Conservation (phyloP, 2,329 filamentous ascomycete genomes). For the Ilyonectria mors-panacis region DNA sequence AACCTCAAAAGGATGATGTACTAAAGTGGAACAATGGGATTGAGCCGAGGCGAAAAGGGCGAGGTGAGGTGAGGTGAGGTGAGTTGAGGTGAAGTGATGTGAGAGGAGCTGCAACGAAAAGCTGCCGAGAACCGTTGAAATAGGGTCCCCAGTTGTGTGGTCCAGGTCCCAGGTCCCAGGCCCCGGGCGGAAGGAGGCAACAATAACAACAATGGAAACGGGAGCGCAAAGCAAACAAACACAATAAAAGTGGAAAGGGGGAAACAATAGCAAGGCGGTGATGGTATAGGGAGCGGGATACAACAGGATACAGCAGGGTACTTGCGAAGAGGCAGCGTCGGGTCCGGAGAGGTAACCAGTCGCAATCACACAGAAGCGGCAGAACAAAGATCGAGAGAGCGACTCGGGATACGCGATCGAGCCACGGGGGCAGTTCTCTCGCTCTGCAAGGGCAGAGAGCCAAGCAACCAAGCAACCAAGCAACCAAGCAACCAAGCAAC, state of each 20-base stretch:
- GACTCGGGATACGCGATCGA: constrained; percentile 25
- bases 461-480: constrained; percentile 3
- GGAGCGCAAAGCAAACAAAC: not conserved
- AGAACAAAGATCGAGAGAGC: constrained; percentile 7
- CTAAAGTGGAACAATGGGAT: not conserved
- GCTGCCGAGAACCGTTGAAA: constrained; percentile 12
- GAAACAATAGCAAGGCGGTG: not conserved
- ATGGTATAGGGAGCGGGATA: not conserved
- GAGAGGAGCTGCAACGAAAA: not conserved
- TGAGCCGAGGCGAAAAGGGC: constrained; percentile 11
- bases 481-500: constrained; percentile 5
- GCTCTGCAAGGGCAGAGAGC: not conserved
- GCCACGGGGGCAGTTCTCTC: constrained; percentile 16
- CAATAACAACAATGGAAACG: constrained; percentile 1
- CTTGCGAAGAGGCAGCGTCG: not conserved
- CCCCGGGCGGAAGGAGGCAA: constrained; percentile 24
- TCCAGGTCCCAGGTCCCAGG: constrained; percentile 9
- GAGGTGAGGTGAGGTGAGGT: constrained; percentile 10
- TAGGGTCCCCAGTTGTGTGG: constrained; percentile 4
- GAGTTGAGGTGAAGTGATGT: constrained; percentile 4
- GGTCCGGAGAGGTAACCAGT: not conserved
- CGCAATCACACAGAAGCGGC: constrained; percentile 13
- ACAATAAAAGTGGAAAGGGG: not conserved
- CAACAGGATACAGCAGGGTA: not conserved
- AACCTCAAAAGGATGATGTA: not conserved